phyloP scores from a whole-genome alignment of 257 asterid genomes.

The Forsythia viridissima region DNA sequence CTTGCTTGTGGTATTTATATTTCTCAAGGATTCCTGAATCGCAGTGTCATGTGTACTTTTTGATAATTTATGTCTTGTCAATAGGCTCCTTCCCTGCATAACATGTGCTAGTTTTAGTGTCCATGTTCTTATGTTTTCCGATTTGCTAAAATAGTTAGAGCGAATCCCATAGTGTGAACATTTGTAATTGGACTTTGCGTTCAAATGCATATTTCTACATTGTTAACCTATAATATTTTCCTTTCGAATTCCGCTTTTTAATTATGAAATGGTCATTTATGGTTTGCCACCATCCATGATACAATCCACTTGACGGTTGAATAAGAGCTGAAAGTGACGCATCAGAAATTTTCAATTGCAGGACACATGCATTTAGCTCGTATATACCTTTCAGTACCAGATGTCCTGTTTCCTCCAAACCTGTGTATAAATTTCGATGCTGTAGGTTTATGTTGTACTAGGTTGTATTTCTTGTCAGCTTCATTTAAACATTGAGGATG shows the following conservation, averaged over 20 bases:
- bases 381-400: constrained; percentile 27
- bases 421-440: constrained; percentile 18
- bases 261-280: constrained; percentile 1
- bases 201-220: too few species aligned
- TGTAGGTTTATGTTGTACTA: not conserved
- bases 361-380: constrained; percentile 28
- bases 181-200: not conserved
- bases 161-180: not conserved
- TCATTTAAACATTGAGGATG: constrained; percentile 22
- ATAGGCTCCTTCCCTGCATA: not conserved
- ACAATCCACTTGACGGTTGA: constrained; percentile 8
- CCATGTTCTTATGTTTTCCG: not conserved
- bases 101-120: not conserved
- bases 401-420: constrained; percentile 23
- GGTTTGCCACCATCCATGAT: constrained; percentile 15
- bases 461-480: not conserved
- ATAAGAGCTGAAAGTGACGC: constrained; percentile 32
- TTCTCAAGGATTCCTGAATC: not conserved
- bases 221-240: not conserved
- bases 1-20: not conserved
- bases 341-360: constrained; percentile 22
- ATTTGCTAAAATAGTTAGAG: not conserved
- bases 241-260: not conserved
- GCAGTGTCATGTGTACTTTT: not conserved
- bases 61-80: not conserved